phyloP scores from a whole-genome alignment of 768 basidiomycete genomes.

The Tricholoma sp. region DNA sequence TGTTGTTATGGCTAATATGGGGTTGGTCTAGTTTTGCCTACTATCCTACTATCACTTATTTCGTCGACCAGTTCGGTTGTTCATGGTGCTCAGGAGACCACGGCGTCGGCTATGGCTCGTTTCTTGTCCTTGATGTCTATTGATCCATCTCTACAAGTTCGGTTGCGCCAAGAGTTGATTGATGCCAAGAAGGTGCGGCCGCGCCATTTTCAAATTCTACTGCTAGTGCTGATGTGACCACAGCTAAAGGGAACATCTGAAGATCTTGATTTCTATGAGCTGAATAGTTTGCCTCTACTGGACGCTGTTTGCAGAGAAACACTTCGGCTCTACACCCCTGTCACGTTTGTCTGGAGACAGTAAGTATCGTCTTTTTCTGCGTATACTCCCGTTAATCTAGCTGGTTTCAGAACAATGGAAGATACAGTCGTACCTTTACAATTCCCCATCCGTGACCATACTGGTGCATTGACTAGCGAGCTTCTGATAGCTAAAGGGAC shows the following conservation, averaged over 20 bases:
- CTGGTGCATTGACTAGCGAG: constrained; percentile 22
- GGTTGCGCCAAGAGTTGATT: constrained; percentile 20
- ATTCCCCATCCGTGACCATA: constrained; percentile 22
- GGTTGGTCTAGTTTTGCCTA: constrained; percentile 11
- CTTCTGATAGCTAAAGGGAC: constrained; percentile 35
- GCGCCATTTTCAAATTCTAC: background rate
- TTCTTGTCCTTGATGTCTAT: constrained; percentile 21
- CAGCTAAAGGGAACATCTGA: constrained; percentile 17
- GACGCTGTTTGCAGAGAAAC: constrained; percentile 36
- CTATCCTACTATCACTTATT: background rate
- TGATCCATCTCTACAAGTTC: constrained; percentile 23
- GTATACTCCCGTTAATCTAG: background rate
- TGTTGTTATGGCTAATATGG: constrained; percentile 24
- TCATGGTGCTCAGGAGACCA: constrained; percentile 31
- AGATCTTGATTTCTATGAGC: constrained; percentile 30
- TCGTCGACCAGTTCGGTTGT: constrained; percentile 21
- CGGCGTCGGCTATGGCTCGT: constrained; percentile 23
- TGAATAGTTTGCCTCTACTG: constrained; percentile 30
- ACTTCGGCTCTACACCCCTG: constrained; percentile 22
- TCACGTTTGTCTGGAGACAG: constrained; percentile 26
- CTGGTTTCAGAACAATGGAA: constrained; percentile 22
- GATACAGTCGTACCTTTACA: constrained; percentile 30
- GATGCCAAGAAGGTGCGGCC: constrained; percentile 4
- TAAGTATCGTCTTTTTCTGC: constrained; percentile 10
- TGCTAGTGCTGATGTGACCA: background rate